A percentile compares a stretch with the other conserved stretches of the same genome.
phyloP scores from a whole-genome alignment of 805 yeast species.

The Metschnikowia sp. region DNA sequence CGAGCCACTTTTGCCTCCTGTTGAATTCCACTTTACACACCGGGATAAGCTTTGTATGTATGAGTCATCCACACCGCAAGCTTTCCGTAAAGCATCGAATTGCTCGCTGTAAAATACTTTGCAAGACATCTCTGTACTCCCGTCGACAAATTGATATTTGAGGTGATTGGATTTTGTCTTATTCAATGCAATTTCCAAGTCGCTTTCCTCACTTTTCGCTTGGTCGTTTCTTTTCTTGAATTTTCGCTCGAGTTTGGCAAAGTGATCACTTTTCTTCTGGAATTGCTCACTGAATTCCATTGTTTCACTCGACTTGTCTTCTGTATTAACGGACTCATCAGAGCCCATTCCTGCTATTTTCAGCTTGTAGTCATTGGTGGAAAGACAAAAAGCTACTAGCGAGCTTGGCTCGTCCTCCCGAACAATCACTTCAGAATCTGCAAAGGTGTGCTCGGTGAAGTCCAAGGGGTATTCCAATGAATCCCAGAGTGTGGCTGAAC shows the following conservation, averaged over 20 bases:
- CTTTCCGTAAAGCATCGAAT: conserved; percentile 86
- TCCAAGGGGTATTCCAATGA: conserved; percentile 81
- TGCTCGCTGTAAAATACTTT: conserved; percentile 95
- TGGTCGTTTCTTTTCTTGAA: conserved; percentile 30
- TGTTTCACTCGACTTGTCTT: conserved; percentile 17
- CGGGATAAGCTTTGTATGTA: conserved; percentile 88
- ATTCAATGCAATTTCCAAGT: conserved; percentile 66
- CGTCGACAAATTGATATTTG: conserved; percentile 88
- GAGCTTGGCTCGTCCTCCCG: conserved; percentile 97
- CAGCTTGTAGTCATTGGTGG: conserved; percentile 75
- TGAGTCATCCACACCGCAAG: conserved; percentile 71
- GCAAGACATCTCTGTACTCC: conserved; percentile 78
- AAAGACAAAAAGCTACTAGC: conserved; percentile 85
- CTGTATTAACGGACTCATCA: conserved; percentile 7
- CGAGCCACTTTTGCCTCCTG: conserved; percentile 96
- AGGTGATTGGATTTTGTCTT: conserved; percentile 86
- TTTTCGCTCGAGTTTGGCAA: conserved; percentile 40
- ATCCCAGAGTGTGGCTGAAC: conserved; percentile 94
- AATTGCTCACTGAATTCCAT: conserved; percentile 26
- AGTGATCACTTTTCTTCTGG: conserved; percentile 33
- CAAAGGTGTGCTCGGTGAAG: conserved; percentile 84
- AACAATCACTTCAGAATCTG: conserved; percentile 88
- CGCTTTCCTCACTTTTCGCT: conserved; percentile 22
- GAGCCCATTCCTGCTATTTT: conserved; percentile 46
- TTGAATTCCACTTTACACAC: conserved; percentile 92